Evolutionary conservation across 257 asterid species (phyloP).

Genomic region (Nicotiana noctiflora): DNA sequence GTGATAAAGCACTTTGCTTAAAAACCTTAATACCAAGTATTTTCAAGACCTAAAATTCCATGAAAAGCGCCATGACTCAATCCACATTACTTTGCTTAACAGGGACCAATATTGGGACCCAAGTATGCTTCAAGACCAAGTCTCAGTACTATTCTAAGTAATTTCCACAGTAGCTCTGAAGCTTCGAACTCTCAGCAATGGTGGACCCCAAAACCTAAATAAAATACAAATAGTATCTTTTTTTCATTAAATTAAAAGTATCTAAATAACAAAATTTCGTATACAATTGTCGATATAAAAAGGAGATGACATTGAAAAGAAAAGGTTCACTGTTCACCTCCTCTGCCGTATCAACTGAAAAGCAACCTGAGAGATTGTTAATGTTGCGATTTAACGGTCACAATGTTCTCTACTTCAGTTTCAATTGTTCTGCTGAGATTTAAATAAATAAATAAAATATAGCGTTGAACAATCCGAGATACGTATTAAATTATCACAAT

Average conservation of each 20-base stretch:
- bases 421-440: background rate
- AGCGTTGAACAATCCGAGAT: background rate
- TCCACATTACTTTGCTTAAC: conserved; percentile 62
- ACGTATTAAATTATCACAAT: background rate
- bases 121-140: conserved; percentile 79
- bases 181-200: conserved; percentile 7
- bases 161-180: conserved; percentile 9
- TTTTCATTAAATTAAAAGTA: background rate
- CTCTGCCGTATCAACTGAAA: conserved; percentile 3
- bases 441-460: conserved; percentile 5
- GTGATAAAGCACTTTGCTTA: conserved; percentile 65
- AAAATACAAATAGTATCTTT: background rate
- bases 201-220: conserved; percentile 28
- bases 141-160: conserved; percentile 13
- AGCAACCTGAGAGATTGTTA: conserved; percentile 9
- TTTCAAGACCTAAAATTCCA: conserved; percentile 35
- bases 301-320: background rate
- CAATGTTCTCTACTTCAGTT: background rate
- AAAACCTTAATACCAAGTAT: conserved; percentile 29
- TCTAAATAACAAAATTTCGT: background rate
- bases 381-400: conserved; percentile 14
- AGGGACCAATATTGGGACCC: conserved; percentile 49
- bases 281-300: background rate
- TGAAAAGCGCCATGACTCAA: conserved; percentile 22
- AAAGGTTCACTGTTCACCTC: conserved; percentile 9